These are phyloP conservation scores for Mucor plumbeus DNA, from an alignment of 371 early-diverging fungal genomes.

Conservation along the genomic window DNA sequence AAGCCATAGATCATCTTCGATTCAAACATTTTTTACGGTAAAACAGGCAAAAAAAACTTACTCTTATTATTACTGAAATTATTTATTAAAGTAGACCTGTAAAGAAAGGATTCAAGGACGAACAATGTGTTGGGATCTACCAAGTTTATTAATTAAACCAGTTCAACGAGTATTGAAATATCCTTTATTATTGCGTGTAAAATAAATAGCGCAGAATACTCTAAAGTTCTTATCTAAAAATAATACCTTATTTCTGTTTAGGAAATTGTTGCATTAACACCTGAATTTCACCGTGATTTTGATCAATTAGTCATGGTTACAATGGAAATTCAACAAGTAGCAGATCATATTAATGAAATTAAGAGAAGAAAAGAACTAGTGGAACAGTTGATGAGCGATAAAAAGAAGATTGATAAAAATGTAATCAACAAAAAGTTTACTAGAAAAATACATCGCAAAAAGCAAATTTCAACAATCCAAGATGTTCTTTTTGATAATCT, in stretches of 20 bases:
- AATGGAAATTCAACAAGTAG: slow-evolving; percentile 65
- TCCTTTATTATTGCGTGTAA: slow-evolving; percentile 66
- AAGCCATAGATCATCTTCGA: slow-evolving; percentile 33
- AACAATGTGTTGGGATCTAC: slow-evolving; percentile 83
- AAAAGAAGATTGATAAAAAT: slow-evolving; percentile 66
- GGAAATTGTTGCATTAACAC: slow-evolving; percentile 72
- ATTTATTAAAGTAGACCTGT: slow-evolving; percentile 36
- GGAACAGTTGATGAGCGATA: slow-evolving; percentile 78
- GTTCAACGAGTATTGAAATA: slow-evolving; percentile 89
- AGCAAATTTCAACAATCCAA: slow-evolving; percentile 57
- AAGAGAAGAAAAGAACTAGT: slow-evolving; percentile 86
- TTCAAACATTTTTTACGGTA: slow-evolving; percentile 62
- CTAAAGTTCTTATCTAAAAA: neutral
- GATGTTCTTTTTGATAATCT: slow-evolving; percentile 65
- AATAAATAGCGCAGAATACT: neutral
- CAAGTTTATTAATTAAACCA: slow-evolving; percentile 82
- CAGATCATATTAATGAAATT: slow-evolving; percentile 83
- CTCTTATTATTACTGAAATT: neutral
- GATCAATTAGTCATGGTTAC: slow-evolving; percentile 52
- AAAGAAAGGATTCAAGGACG: slow-evolving; percentile 61
- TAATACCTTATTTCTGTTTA: slow-evolving; percentile 9
- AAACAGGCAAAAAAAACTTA: neutral
- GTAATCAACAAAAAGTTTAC: slow-evolving; percentile 77
- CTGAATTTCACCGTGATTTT: slow-evolving; percentile 60
- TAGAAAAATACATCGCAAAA: slow-evolving; percentile 65